Base-by-base conservation (phyloP, 441 rosid genomes). In the Theobroma grandiflorum region DNA sequence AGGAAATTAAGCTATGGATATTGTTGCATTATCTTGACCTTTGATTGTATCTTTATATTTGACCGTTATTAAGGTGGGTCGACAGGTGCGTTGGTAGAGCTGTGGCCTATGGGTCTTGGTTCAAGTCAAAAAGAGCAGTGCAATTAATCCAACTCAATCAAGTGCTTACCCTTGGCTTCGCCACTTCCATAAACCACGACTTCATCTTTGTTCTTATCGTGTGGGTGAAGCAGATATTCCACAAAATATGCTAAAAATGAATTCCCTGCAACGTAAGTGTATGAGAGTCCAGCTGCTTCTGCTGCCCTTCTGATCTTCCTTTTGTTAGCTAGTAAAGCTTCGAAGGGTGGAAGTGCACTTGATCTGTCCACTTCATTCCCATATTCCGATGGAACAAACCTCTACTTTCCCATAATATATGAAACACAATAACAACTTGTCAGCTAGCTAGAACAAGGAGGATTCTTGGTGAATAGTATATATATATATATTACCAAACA, bases 381-480 rank as follows among this genome's bases (percentile, higher is more conserved):
- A 15, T 45, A 89, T 62, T 87, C 88, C 9, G 90, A 87, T 2
- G 90, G 92, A 35, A 87, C 74, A 76, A 89, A 89, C 65, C 90
- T 86, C 73, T 69, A 1, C 90, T 88, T 43, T 11, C n/a, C 67
- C 4, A 26, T 5, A 53, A 14, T 18, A 31, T 31, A 61, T 45
- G 1, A n/a, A 37, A 0, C 20, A 35, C 0, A 14, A 37, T 35
- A 15, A 6, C 3, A 63, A 33, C 40, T 22, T 6, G 8, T 2
- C 31, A 11, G 3, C 16, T 26, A 26, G 14, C 31, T 26, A 26
- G 0, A 26, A 26, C 31, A 26, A 26, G 31, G 31, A 26, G 1
- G 31, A 26, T 26, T 26, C 31, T 26, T 26, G 31, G 31, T 26
- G 31, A 26, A 26, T 26, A 26, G 31, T 26, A 26, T 26, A 26